Base-by-base conservation (phyloP, 306 rosid species). In the Prunus armeniaca region DNA sequence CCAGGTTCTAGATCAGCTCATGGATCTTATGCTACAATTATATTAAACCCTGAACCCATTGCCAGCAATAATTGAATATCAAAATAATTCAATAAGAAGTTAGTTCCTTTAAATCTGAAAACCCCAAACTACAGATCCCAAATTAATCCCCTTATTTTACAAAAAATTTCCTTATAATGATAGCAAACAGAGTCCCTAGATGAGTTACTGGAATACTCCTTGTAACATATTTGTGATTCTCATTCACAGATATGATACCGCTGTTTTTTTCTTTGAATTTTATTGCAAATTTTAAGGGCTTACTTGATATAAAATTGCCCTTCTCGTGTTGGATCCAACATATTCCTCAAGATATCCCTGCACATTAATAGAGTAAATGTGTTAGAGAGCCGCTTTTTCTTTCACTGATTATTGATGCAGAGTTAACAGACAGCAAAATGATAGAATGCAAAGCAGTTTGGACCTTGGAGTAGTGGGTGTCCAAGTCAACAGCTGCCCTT, bases 401-500 rank as follows among this genome's bases (percentile, higher is more conserved):
- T 4, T 38, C 70, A 17, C 43, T 80, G 43, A 63, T 46, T 51
- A 30, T 66, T 34, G 22, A 22, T 65, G 38, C 14, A 45, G 32
- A 30, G 22, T 58, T 41, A 10, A 71, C 19, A 56, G 6, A 30
- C 2, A 52, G 58, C 58, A 74, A 69, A 34, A 38, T 3, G 18
- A 76, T 15, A 78, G 77, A 78, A 65, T 45, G 65, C 45, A 65
- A 67, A 82, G 61, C 32, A 74, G 6, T 22, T 67, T 30, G 62
- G 52, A 96, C 99, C 89, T 83, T 85, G 17, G 99, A 91, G 80
- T 96, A 96, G 84, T 96, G 99, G 34, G 97, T 92, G 82, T 96
- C 99, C 88, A 96, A 91, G 83, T 96, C 99, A 69, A 96, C 99
- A 81, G 89, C 96, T 43, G 99, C 98, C 76, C 99, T 87, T 79